Evolutionary conservation across 176 grass and related monocot species (phyloP), one percentile per base, ranked within the genome.

Genomic region (Oryza rufipogon): DNA sequence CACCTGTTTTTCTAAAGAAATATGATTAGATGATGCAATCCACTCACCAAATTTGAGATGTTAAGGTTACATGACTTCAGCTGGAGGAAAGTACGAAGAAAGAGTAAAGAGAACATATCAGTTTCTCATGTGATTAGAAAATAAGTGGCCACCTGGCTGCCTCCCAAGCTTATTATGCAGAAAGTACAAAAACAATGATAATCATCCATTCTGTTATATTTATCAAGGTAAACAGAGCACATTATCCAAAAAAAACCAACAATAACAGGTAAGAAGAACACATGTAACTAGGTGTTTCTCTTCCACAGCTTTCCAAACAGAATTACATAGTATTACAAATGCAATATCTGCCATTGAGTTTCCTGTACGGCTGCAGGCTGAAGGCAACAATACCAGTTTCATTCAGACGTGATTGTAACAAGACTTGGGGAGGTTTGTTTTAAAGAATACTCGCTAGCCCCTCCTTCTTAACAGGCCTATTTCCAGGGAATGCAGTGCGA

Each of bases 401-500:
- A 80, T 80, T 79, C 22, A 34, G 38, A 48, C 60, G 28, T 1
- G 8, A 46, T 33, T 16, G 49, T 64, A 85, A 28, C 38, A 0
- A 36, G 34, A 36, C 34, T 36, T 36, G 9, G 44, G 11, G 42
- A 3, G 11, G 22, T 42, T 68, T 32, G 14, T 61, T 68, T 87
- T 76, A 97, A 51, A 88, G 78, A 73, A 90, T 87, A 48, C 84
- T 79, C 11, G 95, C 94, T 81, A 93, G 73, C 49, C 89, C 88
- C 52, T 93, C 89, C 85, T 93, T 91, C 85, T 93, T 91, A 47
- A 73, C 88, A 48, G 47, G 65, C 67, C 81, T 94, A 54, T 94
- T 98, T 25, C 96, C 91, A 16, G 91, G 93, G 90, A 98, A 98
- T 70, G 91, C 81, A 26, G 52, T 94, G 41, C 78, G 79, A 23